Evolutionary conservation across 495 filamentous ascomycete genomes (phyloP), one percentile per base, ranked within the genome.

Genomic region (Xylaria bambusicola): DNA sequence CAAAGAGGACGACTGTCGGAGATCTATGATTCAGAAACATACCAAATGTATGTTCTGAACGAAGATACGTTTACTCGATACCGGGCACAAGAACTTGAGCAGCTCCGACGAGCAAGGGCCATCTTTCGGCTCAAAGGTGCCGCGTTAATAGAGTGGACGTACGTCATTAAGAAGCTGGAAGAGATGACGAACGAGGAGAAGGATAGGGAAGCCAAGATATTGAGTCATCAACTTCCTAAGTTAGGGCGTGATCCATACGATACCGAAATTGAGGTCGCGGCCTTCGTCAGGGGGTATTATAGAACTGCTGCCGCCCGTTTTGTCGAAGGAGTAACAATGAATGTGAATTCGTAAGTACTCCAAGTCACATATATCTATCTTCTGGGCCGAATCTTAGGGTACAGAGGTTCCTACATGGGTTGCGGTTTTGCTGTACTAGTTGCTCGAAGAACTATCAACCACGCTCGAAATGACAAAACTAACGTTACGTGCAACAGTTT

Each of bases 201-300:
- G 13, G 40, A 8, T 10, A 58, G 44, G 7, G 56, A 58, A 18
- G 18, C 42, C 24, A 31, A 13, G n/a, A 57, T 52, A 3, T 57
- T 70, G 2, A 62, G 71, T 12, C 53, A 55, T 6, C 56, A 78
- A 2, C 60, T 76, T 6, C 61, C 64, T 3, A 65, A 73, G 27
- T 62, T 82, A 26, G 71, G 71, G 1, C 70, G 70, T 6, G 81
- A 84, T 63, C 67, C 71, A 3, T 82, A 75, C 50, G 69, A 75
- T 8, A 64, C 66, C 0, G 82, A 84, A 51, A 63, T 84, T 1
- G 67, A 68, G 12, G 75, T 83, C 9, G 76, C 76, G 0, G 74
- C 77, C 0, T 82, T 79, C 45, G 75, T 83, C 12, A 62, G 81
- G 0, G 82, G 77, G 0, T 83, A 84, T 60, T 84, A 84, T 44